These are phyloP conservation scores for Emericellopsis cladophorae DNA, from an alignment of 2,329 filamentous ascomycete species.

Conservation along the genomic window DNA sequence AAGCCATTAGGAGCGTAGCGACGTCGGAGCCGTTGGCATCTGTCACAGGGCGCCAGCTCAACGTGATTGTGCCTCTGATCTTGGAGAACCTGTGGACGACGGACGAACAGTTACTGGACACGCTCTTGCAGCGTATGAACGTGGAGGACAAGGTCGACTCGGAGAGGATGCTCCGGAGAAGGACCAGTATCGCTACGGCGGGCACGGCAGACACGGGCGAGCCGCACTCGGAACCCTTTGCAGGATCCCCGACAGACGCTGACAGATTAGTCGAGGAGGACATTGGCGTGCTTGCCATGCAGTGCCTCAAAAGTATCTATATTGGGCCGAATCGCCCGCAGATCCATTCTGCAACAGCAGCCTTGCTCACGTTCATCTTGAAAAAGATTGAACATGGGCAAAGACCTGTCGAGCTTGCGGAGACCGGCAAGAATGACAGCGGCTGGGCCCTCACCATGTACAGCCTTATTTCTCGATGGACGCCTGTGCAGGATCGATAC, in stretches of 20 bases:
- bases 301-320: slow-evolving; percentile 80
- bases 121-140: slow-evolving; percentile 54
- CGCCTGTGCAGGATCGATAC: slow-evolving; percentile 88
- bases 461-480: slow-evolving; percentile 70
- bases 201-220: slow-evolving; percentile 55
- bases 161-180: slow-evolving; percentile 49
- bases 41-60: slow-evolving; percentile 63
- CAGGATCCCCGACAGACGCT: slow-evolving; percentile 72
- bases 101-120: slow-evolving; percentile 54
- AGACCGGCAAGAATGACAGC: slow-evolving; percentile 28
- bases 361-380: slow-evolving; percentile 64
- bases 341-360: slow-evolving; percentile 62
- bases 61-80: slow-evolving; percentile 70
- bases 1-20: slow-evolving; percentile 71
- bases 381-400: slow-evolving; percentile 40
- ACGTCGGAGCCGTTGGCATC: slow-evolving; percentile 67
- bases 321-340: slow-evolving; percentile 70
- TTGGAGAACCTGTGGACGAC: slow-evolving; percentile 77
- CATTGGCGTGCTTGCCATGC: slow-evolving; percentile 70
- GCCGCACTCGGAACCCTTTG: slow-evolving; percentile 58
- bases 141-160: slow-evolving; percentile 56
- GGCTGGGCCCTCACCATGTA: slow-evolving; percentile 80
- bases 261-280: slow-evolving; percentile 86
- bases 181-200: slow-evolving; percentile 70
- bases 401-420: slow-evolving; percentile 35